Base-by-base conservation (phyloP, 2,329 filamentous ascomycete genomes). In the Sclerotinia sclerotiorum region DNA sequence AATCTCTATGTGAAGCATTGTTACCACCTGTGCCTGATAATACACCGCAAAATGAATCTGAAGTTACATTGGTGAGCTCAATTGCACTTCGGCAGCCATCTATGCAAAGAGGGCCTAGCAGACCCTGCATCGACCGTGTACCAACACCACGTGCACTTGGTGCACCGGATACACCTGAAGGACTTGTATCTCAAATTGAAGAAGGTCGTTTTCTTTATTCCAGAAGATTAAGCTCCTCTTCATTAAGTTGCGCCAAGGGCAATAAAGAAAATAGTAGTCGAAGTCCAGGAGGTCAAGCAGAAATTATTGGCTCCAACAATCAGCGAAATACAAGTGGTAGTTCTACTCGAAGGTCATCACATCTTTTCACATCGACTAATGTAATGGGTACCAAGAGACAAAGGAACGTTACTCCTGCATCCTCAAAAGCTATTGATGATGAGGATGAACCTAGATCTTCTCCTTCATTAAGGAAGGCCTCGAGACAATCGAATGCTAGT, bases 331-430 rank as follows among this genome's bases (percentile, higher is more conserved):
- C 63, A 44, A 65, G 54, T 46, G 60, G 32, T 63, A 29, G 48
- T 27, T 51, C 60, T 21, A 51, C 69, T 57, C 70, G 70, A 24
- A 75, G 73, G 69, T 54, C 69, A 46, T 67, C 72, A 17, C 69
- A 73, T 64, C 68, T 70, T 29, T 72, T 73, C 48, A 58, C 62
- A 32, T 70, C 69, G 17, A 73, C 70, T 17, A 73, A 67, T 64
- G 71, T 67, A 42, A 70, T 67, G 55, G 71, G 72, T 27, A 73
- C 70, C 27, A 87, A 85, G 73, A 80, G 84, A 46, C 75, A 77
- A 67, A 80, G 83, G 17, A 79, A 81, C 63, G 82, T 83, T 61
- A 84, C 83, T 0, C 81, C 83, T 10, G 79, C 78, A 3, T 81
- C 83, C 48, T 74, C 77, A n/a, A 82, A 80, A 70, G 80, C 74